Conservation (phyloP, 345 rosid genomes). For the Abelmoschus esculentus region DNA sequence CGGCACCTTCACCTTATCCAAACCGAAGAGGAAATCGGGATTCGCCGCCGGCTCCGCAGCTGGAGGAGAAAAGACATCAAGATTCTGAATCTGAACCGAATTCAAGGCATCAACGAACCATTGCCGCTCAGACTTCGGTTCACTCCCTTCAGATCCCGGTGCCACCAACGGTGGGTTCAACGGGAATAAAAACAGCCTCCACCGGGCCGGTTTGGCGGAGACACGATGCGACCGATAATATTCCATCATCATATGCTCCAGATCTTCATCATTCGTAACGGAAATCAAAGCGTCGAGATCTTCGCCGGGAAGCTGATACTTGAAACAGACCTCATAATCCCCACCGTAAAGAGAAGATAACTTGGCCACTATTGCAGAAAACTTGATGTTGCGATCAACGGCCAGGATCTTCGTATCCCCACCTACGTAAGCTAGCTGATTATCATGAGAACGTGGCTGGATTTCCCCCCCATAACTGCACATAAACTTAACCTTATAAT, state of each 20-base stretch:
- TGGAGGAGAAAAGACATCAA: conserved; percentile 31
- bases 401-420: no score
- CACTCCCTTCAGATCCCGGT: conserved; percentile 15
- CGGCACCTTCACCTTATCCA: conserved; percentile 14
- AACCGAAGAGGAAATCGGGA: conserved; percentile 26
- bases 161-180: conserved; percentile 12
- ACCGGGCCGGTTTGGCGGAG: conserved; percentile 41
- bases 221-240: conserved; percentile 41
- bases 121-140: conserved; percentile 36
- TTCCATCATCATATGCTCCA: conserved; percentile 58
- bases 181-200: conserved; percentile 46
- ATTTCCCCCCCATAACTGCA: conserved; percentile 69
- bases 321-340: no score
- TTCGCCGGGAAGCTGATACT: no score
- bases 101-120: conserved; percentile 56
- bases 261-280: conserved; percentile 48
- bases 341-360: no score
- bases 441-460: conserved; percentile 30
- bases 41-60: conserved; percentile 18
- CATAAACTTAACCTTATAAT: conserved; percentile 43
- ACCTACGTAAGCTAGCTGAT: no score
- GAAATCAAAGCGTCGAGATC: no score
- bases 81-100: conserved; percentile 34
- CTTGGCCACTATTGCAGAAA: no score
- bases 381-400: no score